Evolutionary conservation across 768 basidiomycete genomes (phyloP).

Genomic region (Lyophyllum decastes): DNA sequence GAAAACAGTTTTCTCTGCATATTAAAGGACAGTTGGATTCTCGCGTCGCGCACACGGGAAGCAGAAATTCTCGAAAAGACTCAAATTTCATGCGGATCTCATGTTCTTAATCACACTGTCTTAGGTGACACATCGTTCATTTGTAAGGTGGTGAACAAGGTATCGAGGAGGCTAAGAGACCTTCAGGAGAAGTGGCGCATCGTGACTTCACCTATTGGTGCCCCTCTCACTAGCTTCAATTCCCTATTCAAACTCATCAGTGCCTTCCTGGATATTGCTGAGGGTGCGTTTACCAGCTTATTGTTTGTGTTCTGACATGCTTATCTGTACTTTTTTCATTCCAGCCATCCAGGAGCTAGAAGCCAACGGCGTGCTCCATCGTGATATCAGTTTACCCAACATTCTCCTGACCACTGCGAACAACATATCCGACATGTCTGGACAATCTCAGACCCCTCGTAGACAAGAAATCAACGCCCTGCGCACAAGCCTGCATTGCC

Average conservation of each 20-base stretch:
- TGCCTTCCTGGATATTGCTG: background rate
- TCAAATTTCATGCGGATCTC: background rate
- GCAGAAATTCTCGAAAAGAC: background rate
- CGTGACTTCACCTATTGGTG: background rate
- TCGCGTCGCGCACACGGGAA: background rate
- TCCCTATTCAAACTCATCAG: background rate
- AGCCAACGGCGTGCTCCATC: background rate
- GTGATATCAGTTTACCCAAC: too few species aligned
- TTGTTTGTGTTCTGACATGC: too few species aligned
- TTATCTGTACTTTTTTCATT: too few species aligned
- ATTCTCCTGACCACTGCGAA: too few species aligned
- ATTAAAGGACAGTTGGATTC: conserved; percentile 2
- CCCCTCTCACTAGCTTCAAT: background rate
- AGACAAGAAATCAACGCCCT: background rate
- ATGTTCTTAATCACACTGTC: background rate
- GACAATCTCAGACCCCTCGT: too few species aligned
- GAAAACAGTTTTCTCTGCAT: background rate
- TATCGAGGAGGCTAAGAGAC: background rate
- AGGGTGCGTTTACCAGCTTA: background rate
- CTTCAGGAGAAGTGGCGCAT: background rate
- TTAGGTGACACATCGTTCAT: too few species aligned
- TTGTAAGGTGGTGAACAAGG: too few species aligned
- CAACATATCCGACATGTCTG: background rate
- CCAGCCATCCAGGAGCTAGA: background rate
- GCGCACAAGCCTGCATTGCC: background rate